These are phyloP conservation scores for Candolleomyces efflorescens DNA, from an alignment of 768 basidiomycete genomes.

Conservation along the genomic window DNA sequence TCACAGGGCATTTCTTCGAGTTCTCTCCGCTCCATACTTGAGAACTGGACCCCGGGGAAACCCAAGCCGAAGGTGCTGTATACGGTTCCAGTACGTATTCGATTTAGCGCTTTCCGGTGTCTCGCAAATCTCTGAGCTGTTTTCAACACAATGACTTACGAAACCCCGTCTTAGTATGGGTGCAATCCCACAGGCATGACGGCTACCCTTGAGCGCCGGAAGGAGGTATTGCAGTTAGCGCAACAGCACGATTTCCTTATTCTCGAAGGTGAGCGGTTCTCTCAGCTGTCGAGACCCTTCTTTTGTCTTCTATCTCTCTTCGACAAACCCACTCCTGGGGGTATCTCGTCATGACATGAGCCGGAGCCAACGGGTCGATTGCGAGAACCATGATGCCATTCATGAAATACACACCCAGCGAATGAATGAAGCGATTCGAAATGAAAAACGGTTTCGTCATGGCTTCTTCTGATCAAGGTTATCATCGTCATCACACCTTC, in stretches of 20 bases:
- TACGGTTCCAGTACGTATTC: conserved; percentile 60
- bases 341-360: neutral
- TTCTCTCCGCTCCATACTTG: conserved; percentile 59
- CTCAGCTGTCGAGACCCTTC: conserved; percentile 53
- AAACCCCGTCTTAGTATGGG: conserved; percentile 50
- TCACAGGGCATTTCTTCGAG: conserved; percentile 59
- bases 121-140: neutral
- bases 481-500: neutral
- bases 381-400: too few species aligned
- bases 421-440: too few species aligned
- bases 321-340: neutral
- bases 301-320: neutral
- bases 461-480: neutral
- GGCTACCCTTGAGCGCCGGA: conserved; percentile 54
- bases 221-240: conserved; percentile 68
- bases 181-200: conserved; percentile 76
- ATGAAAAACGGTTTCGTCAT: too few species aligned
- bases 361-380: too few species aligned
- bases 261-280: conserved; percentile 55
- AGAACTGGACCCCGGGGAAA: conserved; percentile 70
- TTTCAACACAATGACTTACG: neutral
- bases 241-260: conserved; percentile 75
- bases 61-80: conserved; percentile 77
- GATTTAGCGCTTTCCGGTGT: neutral
- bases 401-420: too few species aligned